Percentiles rank a stretch among this genome's conserved stretches.
Evolutionary conservation across 441 rosid genomes (phyloP).

Genomic region (Rhodomyrtus psidioides): DNA sequence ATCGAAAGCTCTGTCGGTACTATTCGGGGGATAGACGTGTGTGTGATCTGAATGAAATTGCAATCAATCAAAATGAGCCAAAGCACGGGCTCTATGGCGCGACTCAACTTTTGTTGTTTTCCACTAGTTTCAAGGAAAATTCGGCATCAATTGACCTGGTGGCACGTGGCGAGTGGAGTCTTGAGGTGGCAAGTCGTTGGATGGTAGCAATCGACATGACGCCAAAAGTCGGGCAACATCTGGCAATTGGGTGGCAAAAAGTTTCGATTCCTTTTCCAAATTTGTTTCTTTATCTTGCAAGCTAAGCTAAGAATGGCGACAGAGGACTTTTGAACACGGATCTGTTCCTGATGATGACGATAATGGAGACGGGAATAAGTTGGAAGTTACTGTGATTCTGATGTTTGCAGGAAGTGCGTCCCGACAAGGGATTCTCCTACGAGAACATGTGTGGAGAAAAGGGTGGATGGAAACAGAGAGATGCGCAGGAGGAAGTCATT

Average conservation of each 20-base stretch:
- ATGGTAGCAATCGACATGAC: background rate
- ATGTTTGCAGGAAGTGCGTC: background rate
- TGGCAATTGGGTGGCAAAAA: background rate
- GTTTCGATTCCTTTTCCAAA: background rate
- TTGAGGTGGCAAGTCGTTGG: background rate
- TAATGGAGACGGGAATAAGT: background rate
- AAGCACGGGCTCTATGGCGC: background rate
- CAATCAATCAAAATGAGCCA: background rate
- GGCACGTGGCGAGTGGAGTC: background rate
- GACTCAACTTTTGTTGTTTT: background rate
- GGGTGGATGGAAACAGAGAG: background rate
- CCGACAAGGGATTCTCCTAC: background rate
- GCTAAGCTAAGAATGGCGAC: background rate
- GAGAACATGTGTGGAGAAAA: background rate
- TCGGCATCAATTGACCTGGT: background rate
- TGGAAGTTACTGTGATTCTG: background rate
- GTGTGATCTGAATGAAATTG: background rate
- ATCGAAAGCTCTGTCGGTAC: background rate
- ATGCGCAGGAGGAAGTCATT: background rate
- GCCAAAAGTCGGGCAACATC: background rate
- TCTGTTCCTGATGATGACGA: background rate
- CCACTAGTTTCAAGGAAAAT: background rate
- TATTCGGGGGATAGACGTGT: background rate
- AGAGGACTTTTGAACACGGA: background rate
- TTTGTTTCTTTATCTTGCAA: background rate